Base-by-base conservation (phyloP, 2,329 filamentous ascomycete genomes). In the Aspergillus phoenicis region DNA sequence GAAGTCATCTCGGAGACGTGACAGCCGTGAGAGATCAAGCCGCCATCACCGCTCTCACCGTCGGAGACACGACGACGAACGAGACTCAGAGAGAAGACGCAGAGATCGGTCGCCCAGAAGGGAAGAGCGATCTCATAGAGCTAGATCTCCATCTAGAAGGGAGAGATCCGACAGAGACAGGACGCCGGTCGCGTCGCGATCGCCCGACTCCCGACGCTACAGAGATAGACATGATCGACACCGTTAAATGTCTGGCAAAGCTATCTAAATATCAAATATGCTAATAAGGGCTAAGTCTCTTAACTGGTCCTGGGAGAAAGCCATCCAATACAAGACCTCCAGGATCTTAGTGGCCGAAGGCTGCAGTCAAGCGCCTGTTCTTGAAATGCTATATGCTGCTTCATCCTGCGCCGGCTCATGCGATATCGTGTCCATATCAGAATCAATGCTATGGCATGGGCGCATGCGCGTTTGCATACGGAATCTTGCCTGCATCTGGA, bases 21-120 rank as follows among this genome's bases (percentile, higher is more conserved):
- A 71, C 20, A 74, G 71, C 53, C 71, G 72, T 52, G 74, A 85
- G 66, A 63, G 75, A 57, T 73, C 74, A 15, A 76, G 75, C 64
- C 78, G 77, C 38, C 80, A 82, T 49, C 78, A 78, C 30, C 79
- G 77, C 8, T 56, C 53, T 22, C 39, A 56, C 43, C 82, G 83
- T 58, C 78, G 79, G 56, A 64, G 70, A 55, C 67, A 61, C 60
- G 67, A 71, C 24, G 68, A 73, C 30, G 70, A 71, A 39, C 60
- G 68, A n/a, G 73, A 73, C 47, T 70, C 68, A 22, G 73, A 77
- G 17, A 71, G 66, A 30, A 73, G 66, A 56, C 68, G 66, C 58
- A 71, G 70, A 13, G 67, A 71, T 61, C 70, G 69, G 36, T 73
- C 72, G 30, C 65, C 61, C 4, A 70, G 60, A 10, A 64, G 58